A percentile compares a stretch with the other conserved stretches of the same genome.
Evolutionary conservation across 2,329 filamentous ascomycete genomes (phyloP).

Genomic region (Blastomyces silverae): DNA sequence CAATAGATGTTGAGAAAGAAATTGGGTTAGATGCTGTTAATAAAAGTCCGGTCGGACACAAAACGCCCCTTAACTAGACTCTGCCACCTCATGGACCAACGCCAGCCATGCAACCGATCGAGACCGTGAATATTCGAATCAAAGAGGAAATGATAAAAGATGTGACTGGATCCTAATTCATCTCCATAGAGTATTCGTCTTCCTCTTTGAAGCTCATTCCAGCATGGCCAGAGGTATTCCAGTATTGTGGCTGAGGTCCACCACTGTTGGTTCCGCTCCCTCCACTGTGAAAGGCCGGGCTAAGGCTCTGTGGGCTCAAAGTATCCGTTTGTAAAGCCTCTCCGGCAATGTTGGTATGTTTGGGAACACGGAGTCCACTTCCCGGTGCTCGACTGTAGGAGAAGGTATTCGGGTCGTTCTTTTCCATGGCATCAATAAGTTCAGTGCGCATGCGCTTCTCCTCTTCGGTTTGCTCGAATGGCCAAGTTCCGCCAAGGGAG

Average conservation of each 20-base stretch:
- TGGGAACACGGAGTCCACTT: slow-evolving; percentile 80
- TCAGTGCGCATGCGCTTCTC: slow-evolving; percentile 95
- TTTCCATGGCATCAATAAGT: slow-evolving; percentile 75
- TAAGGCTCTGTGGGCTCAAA: slow-evolving; percentile 57
- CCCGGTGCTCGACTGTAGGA: slow-evolving; percentile 77
- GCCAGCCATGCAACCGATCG: slow-evolving; percentile 13
- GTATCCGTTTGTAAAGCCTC: slow-evolving; percentile 53
- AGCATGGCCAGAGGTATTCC: slow-evolving; percentile 47
- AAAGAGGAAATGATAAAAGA: background rate
- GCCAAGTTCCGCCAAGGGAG: slow-evolving; percentile 66
- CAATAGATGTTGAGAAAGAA: slow-evolving; percentile 7
- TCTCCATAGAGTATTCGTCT: slow-evolving; percentile 85
- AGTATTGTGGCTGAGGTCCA: slow-evolving; percentile 48
- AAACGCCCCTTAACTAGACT: slow-evolving; percentile 4
- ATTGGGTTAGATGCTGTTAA: background rate
- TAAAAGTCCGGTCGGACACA: background rate
- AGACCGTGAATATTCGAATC: slow-evolving; percentile 2
- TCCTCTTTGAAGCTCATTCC: slow-evolving; percentile 82
- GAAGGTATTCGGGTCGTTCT: slow-evolving; percentile 69
- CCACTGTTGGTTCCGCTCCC: slow-evolving; percentile 54
- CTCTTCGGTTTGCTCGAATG: slow-evolving; percentile 80
- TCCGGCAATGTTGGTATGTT: slow-evolving; percentile 85
- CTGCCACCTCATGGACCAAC: slow-evolving; percentile 13
- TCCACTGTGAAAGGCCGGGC: slow-evolving; percentile 64
- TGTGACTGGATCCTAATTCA: slow-evolving; percentile 29